phyloP scores from a whole-genome alignment of 805 yeast genomes.

The Suhomyces sp. region DNA sequence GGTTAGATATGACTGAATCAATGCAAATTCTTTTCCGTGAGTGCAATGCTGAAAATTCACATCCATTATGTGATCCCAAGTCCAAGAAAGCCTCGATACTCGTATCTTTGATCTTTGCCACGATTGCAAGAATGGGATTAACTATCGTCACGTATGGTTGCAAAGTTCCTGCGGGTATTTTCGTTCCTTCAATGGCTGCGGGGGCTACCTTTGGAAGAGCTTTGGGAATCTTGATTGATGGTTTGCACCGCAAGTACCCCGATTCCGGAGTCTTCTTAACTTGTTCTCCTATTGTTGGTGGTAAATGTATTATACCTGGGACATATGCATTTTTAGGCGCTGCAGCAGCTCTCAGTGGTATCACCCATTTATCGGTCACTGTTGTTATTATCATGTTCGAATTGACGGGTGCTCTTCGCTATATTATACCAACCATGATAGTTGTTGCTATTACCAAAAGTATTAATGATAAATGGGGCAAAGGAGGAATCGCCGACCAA shows the following conservation, averaged over 20 bases:
- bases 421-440: conserved; percentile 93
- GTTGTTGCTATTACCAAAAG: conserved; percentile 85
- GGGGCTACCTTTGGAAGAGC: conserved; percentile 95
- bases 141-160: conserved; percentile 88
- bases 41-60: conserved; percentile 54
- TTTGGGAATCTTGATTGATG: conserved; percentile 70
- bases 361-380: conserved; percentile 86
- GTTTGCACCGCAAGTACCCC: conserved; percentile 27
- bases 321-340: conserved; percentile 96
- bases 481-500: conserved; percentile 91
- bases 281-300: conserved; percentile 26
- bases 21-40: conserved; percentile 90
- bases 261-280: conserved; percentile 35
- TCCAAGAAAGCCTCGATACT: conserved; percentile 37
- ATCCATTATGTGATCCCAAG: conserved; percentile 38
- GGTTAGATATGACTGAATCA: conserved; percentile 90
- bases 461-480: conserved; percentile 74
- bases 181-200: conserved; percentile 95
- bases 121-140: conserved; percentile 64
- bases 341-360: conserved; percentile 91
- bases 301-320: conserved; percentile 79
- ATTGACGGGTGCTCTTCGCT: conserved; percentile 88
- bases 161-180: conserved; percentile 95
- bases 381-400: conserved; percentile 87
- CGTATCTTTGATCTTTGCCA: conserved; percentile 63